Base-by-base conservation (phyloP, 192 early-diverging fungal species). In the Diversispora epigaea region DNA sequence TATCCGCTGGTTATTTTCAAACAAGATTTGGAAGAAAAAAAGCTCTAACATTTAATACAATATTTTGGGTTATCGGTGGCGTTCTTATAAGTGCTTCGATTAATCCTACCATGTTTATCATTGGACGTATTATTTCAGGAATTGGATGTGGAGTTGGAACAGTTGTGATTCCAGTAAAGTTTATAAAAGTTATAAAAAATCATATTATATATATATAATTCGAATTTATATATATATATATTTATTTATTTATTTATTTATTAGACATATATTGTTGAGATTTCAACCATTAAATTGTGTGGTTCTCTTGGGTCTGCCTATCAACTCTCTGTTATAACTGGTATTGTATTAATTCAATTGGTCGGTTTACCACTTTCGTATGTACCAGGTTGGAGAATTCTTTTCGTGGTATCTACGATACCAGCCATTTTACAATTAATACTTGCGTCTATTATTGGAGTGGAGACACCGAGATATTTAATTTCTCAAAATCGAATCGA, bases 381-480 rank as follows among this genome's bases (percentile, higher is more conserved):
- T 39, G 77, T 90, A 4, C 87, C 89, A 3, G 79, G 86, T 46
- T 96, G 94, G 94, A 83, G 94, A 50, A 75, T 87, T 17, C 83
- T 92, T 71, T 86, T 93, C 73, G 83, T 84, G 4, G 67, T 94
- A 60, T 87, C 89, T 14, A 85, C 81, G 21, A 73, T 92, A 17
- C 88, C 92, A 47, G 83, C 87, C 9, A 56, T 90, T 19, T 54
- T 86, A 22, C 91, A 92, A 71, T 55, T 82, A 25, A 49, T 85
- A 22, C 54, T 94, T 73, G 82, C 95, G 60, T 86, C 88, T 5
- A 85, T 89, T 54, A 45, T 82, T 64, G 89, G 89, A 60, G 91
- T 91, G 67, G 94, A 96, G 70, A 90, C 89, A 14, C 94, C 94
- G 40, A 86, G 88, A 49, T 92, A 87, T 80, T 81, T 92, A 46